Percentiles rank a stretch among this genome's conserved stretches.
Evolutionary conservation across 2,329 filamentous ascomycete species (phyloP).

Genomic region (Bipolaris gigantea): DNA sequence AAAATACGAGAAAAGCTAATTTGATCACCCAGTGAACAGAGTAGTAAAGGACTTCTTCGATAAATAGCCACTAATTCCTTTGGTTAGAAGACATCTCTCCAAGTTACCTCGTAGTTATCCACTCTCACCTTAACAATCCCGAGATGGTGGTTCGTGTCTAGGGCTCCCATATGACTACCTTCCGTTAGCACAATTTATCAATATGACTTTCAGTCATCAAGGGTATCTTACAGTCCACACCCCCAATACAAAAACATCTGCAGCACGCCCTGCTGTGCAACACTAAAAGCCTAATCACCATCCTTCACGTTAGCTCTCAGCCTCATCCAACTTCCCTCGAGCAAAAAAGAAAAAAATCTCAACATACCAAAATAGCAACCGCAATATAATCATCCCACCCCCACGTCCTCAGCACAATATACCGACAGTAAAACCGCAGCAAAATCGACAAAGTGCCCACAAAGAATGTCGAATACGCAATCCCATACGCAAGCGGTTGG

Average conservation of each 20-base stretch:
- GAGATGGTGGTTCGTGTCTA: background rate
- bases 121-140: background rate
- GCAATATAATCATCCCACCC: slow-evolving; percentile 7
- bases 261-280: slow-evolving; percentile 14
- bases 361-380: background rate
- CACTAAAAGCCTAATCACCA: background rate
- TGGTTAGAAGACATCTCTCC: background rate
- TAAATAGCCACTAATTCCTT: background rate
- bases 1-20: slow-evolving; percentile 5
- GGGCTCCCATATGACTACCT: background rate
- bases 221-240: slow-evolving; percentile 2
- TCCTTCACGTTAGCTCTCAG: background rate
- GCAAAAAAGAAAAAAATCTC: no score
- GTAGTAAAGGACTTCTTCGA: slow-evolving; percentile 5
- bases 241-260: slow-evolving; percentile 26
- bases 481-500: slow-evolving; percentile 1
- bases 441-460: background rate
- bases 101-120: background rate
- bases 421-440: slow-evolving; percentile 6
- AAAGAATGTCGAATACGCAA: background rate
- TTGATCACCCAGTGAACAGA: slow-evolving; percentile 8
- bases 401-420: slow-evolving; percentile 2
- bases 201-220: background rate
- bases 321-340: no score
- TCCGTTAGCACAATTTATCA: background rate